Conservation (phyloP, 257 asterid species). For the Przewalskia tangutica region DNA sequence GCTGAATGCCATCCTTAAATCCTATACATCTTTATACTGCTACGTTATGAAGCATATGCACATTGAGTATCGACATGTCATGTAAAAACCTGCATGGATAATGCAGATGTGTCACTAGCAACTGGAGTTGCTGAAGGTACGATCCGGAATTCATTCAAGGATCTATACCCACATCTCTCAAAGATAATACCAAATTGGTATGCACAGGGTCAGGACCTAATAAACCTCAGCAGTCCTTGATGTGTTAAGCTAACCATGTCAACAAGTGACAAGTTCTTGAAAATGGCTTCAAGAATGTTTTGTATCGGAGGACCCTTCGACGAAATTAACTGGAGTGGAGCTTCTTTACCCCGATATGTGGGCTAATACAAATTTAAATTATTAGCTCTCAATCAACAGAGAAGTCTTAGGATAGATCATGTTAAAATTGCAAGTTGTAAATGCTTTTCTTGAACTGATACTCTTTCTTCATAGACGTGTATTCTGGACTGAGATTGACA, state of each 20-base stretch:
- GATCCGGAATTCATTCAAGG: slow-evolving; percentile 57
- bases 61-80: not conserved
- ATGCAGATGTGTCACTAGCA: slow-evolving; percentile 51
- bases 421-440: not conserved
- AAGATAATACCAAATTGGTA: slow-evolving; percentile 71
- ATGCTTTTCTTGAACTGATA: not conserved
- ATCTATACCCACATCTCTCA: slow-evolving; percentile 55
- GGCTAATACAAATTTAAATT: not conserved
- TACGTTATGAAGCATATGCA: not conserved
- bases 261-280: not conserved
- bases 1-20: not conserved
- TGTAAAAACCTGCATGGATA: not conserved
- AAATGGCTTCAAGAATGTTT: not conserved
- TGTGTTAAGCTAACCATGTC: not conserved
- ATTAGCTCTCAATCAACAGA: not conserved
- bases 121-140: slow-evolving; percentile 78
- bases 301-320: not conserved
- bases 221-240: slow-evolving; percentile 59
- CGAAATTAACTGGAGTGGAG: not conserved
- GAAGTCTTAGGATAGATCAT: not conserved
- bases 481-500: not conserved
- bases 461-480: not conserved
- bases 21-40: not conserved
- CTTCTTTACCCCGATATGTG: not conserved
- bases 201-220: slow-evolving; percentile 52